Conservation (phyloP, 495 filamentous ascomycete species). For the Podospora fimiseda region DNA sequence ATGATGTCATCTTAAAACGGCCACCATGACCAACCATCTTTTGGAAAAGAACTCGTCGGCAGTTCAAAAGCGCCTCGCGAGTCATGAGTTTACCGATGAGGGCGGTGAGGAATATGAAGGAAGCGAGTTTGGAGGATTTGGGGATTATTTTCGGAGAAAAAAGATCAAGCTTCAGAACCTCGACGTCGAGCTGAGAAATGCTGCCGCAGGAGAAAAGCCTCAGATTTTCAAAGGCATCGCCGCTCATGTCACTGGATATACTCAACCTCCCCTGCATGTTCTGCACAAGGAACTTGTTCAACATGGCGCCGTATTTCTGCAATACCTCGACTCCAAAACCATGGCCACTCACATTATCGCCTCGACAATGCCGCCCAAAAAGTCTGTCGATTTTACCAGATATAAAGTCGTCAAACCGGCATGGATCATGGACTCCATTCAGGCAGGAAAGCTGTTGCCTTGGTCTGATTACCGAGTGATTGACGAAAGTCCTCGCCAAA, state of each 20-base stretch:
- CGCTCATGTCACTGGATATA: conserved; percentile 88
- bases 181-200: conserved; percentile 68
- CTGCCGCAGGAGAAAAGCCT: conserved; percentile 60
- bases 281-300: conserved; percentile 78
- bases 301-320: conserved; percentile 87
- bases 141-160: conserved; percentile 87
- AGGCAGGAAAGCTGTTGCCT: conserved; percentile 69
- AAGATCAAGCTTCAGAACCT: conserved; percentile 94
- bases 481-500: conserved; percentile 70
- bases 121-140: conserved; percentile 81
- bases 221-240: conserved; percentile 85
- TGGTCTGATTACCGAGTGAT: conserved; percentile 80
- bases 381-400: conserved; percentile 72
- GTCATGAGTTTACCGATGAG: conserved; percentile 56
- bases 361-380: conserved; percentile 83
- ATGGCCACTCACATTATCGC: conserved; percentile 93
- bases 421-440: conserved; percentile 87
- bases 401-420: conserved; percentile 95
- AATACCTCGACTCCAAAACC: conserved; percentile 93
- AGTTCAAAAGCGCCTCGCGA: conserved; percentile 79
- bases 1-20: conserved; percentile 16
- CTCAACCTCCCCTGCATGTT: conserved; percentile 82
- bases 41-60: conserved; percentile 67
- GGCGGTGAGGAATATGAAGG: conserved; percentile 85
- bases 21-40: conserved; percentile 71